Conservation (phyloP, 1,284 basidiomycete genomes). For the Melanopsichium pennsylvanicum region DNA sequence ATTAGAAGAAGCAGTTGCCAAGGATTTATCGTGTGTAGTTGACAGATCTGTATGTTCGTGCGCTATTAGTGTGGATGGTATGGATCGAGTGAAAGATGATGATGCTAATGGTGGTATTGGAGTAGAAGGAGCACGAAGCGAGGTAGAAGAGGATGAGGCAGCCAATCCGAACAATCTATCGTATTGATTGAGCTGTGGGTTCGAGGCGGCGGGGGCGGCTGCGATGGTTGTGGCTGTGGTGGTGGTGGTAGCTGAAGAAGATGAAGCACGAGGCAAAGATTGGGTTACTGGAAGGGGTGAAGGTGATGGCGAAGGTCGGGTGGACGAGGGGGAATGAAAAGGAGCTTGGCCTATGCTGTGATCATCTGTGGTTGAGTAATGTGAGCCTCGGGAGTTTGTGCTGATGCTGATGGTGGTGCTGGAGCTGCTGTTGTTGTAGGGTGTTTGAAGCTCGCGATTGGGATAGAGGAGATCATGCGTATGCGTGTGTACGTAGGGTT, state of each 20-base stretch:
- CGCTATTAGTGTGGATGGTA: neutral
- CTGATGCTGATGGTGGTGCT: too few species aligned
- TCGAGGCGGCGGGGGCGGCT: too few species aligned
- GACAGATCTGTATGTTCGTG: neutral
- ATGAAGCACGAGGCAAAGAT: neutral
- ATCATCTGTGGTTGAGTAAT: slow-evolving; percentile 17
- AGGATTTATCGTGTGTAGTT: neutral
- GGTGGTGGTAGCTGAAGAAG: neutral
- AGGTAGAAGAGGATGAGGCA: slow-evolving; percentile 4
- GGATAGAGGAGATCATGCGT: slow-evolving; percentile 22
- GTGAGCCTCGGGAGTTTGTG: slow-evolving; percentile 7
- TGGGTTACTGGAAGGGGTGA: neutral
- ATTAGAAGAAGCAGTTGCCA: slow-evolving; percentile 1
- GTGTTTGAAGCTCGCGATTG: neutral
- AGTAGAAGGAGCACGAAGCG: slow-evolving; percentile 1
- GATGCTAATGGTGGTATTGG: neutral
- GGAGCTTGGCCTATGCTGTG: slow-evolving; percentile 29
- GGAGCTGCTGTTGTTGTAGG: neutral
- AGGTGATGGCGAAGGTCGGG: neutral
- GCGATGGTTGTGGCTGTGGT: too few species aligned
- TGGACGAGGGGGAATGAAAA: slow-evolving; percentile 3
- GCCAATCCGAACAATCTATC: slow-evolving; percentile 16
- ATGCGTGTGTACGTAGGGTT: neutral
- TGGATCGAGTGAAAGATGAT: neutral
- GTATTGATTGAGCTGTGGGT: slow-evolving; percentile 18